These are phyloP conservation scores for Helicostylum pulchrum DNA, from an alignment of 192 early-diverging fungal genomes.

Conservation along the genomic window DNA sequence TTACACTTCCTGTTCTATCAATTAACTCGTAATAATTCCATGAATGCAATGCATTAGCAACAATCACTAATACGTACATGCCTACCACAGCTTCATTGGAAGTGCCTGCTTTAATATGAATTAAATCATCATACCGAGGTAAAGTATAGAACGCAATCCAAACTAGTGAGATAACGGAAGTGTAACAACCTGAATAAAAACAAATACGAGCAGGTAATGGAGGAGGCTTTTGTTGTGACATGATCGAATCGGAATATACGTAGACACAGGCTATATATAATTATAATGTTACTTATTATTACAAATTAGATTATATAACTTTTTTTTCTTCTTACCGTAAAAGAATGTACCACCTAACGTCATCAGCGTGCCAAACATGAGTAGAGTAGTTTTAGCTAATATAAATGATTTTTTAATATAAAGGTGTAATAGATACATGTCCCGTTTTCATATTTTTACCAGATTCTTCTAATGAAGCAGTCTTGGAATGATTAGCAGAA, in stretches of 20 bases:
- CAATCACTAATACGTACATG: constrained; percentile 40
- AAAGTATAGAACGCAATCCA: constrained; percentile 51
- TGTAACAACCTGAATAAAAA: constrained; percentile 45
- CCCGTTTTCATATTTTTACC: constrained; percentile 2
- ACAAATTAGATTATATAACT: not conserved
- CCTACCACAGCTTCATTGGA: constrained; percentile 26
- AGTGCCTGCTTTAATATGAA: constrained; percentile 19
- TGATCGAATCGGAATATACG: constrained; percentile 50
- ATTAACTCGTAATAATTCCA: constrained; percentile 56
- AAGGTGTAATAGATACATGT: not conserved
- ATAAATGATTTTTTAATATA: constrained; percentile 14
- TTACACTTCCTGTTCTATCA: constrained; percentile 48
- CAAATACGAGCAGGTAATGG: constrained; percentile 52
- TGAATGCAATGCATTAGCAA: constrained; percentile 48
- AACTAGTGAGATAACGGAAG: constrained; percentile 38
- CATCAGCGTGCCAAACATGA: constrained; percentile 51
- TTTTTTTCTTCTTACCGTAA: constrained; percentile 32
- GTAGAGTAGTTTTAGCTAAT: constrained; percentile 6
- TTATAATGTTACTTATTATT: not conserved
- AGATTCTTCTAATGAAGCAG: not conserved
- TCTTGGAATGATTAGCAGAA: not conserved
- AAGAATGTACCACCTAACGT: constrained; percentile 53
- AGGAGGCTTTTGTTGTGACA: constrained; percentile 38
- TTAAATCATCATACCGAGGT: constrained; percentile 47
- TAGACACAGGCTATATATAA: constrained; percentile 49